phyloP scores from a whole-genome alignment of 2,329 filamentous ascomycete genomes.

The Stromatinia cepivora region DNA sequence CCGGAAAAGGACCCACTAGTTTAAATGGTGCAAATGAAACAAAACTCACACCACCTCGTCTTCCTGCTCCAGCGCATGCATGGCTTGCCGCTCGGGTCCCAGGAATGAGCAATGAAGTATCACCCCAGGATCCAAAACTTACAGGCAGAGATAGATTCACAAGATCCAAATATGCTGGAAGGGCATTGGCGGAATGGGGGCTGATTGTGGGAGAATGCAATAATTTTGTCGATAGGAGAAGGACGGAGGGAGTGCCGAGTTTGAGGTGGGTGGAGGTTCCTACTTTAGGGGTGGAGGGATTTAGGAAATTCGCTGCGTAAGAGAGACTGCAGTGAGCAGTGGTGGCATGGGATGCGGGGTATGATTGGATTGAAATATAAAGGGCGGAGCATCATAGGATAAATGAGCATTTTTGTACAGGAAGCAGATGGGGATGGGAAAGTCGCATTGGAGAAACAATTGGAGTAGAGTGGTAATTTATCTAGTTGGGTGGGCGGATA shows the following conservation, averaged over 20 bases:
- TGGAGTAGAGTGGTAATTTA: background rate
- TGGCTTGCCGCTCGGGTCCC: conserved; percentile 50
- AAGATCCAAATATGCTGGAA: conserved; percentile 63
- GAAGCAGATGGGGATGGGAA: background rate
- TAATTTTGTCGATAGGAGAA: conserved; percentile 75
- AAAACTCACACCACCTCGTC: conserved; percentile 64
- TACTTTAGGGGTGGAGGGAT: conserved; percentile 62
- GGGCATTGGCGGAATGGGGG: conserved; percentile 76
- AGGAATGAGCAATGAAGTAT: conserved; percentile 34
- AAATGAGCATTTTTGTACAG: conserved; percentile 4
- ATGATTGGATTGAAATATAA: background rate
- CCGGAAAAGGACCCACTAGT: background rate
- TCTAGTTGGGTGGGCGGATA: background rate
- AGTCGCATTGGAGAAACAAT: background rate
- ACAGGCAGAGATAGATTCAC: conserved; percentile 28
- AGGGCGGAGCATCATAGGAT: background rate
- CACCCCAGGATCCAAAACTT: conserved; percentile 34
- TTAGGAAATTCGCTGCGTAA: conserved; percentile 45
- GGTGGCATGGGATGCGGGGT: background rate
- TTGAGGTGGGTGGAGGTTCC: conserved; percentile 71
- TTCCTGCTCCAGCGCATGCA: conserved; percentile 69
- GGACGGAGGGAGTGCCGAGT: conserved; percentile 68
- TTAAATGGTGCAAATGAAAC: conserved; percentile 46
- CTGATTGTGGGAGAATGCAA: conserved; percentile 76
- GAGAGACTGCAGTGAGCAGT: background rate